Evolutionary conservation across 306 rosid species (phyloP).

Genomic region (Malus orientalis): DNA sequence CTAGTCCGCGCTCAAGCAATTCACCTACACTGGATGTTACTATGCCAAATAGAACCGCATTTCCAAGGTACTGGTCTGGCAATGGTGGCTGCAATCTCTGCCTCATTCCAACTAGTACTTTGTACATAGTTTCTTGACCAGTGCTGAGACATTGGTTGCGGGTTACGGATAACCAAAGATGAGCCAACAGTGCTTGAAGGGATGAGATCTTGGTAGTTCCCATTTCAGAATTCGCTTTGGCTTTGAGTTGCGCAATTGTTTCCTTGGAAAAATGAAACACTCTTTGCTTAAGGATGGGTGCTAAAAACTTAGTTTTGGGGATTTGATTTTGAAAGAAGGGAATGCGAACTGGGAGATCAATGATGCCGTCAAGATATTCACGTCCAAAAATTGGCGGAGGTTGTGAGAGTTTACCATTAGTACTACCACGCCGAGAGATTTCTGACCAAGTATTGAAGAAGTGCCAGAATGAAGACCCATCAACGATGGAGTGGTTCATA

Average conservation of each 20-base stretch:
- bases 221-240: conserved; percentile 9
- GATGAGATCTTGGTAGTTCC: not conserved
- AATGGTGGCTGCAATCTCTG: not conserved
- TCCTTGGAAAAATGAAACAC: conserved; percentile 28
- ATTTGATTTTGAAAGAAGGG: not conserved
- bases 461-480: conserved; percentile 23
- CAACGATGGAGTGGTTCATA: not conserved
- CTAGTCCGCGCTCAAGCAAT: not conserved
- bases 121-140: no score
- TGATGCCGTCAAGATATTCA: not conserved
- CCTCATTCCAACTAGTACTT: no score
- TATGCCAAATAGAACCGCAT: not conserved
- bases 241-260: conserved; percentile 8
- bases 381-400: conserved; percentile 3
- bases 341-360: not conserved
- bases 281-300: not conserved
- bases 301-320: not conserved
- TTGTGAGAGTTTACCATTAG: not conserved
- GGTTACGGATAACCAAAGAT: conserved; percentile 1
- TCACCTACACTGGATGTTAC: no score
- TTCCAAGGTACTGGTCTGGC: not conserved
- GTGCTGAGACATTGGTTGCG: no score
- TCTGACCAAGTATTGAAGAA: conserved; percentile 30
- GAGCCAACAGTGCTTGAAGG: conserved; percentile 6
- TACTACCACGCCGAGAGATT: not conserved